Evolutionary conservation across 805 yeast species (phyloP).

Genomic region (Wickerhamiella shivajii): DNA sequence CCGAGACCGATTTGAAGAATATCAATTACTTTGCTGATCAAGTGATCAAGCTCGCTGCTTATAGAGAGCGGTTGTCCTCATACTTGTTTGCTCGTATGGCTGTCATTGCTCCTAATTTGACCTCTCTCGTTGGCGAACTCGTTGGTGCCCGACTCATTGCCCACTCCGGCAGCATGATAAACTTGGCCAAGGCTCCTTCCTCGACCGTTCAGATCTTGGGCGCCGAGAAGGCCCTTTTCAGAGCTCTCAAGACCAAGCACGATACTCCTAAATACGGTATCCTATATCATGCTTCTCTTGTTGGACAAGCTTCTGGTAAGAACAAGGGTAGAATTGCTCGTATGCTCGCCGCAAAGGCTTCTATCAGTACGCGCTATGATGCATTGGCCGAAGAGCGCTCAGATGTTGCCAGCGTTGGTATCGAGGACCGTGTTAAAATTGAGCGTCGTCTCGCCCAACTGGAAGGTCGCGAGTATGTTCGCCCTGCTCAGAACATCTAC

Average conservation of each 20-base stretch:
- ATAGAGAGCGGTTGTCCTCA: constrained; percentile 90
- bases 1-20: constrained; percentile 75
- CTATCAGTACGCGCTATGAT: constrained; percentile 92
- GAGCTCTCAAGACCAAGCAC: constrained; percentile 96
- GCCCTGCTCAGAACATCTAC: constrained; percentile 63
- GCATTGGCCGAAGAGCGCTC: constrained; percentile 95
- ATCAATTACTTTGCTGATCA: constrained; percentile 87
- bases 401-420: constrained; percentile 87
- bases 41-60: constrained; percentile 88
- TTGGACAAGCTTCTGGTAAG: constrained; percentile 95
- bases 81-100: constrained; percentile 91
- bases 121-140: constrained; percentile 90
- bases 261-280: constrained; percentile 98
- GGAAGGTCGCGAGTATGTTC: constrained; percentile 83
- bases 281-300: constrained; percentile 89
- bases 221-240: constrained; percentile 96
- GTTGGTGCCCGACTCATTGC: constrained; percentile 98
- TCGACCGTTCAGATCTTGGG: constrained; percentile 97
- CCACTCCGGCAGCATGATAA: constrained; percentile 88
- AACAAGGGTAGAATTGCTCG: constrained; percentile 99
- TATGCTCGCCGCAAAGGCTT: constrained; percentile 96
- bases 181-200: constrained; percentile 96
- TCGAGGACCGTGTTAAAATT: constrained; percentile 80
- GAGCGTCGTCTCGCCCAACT: constrained; percentile 87
- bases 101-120: constrained; percentile 96